Evolutionary conservation across 2,329 filamentous ascomycete genomes (phyloP).

Genomic region (Xylaria sp.): DNA sequence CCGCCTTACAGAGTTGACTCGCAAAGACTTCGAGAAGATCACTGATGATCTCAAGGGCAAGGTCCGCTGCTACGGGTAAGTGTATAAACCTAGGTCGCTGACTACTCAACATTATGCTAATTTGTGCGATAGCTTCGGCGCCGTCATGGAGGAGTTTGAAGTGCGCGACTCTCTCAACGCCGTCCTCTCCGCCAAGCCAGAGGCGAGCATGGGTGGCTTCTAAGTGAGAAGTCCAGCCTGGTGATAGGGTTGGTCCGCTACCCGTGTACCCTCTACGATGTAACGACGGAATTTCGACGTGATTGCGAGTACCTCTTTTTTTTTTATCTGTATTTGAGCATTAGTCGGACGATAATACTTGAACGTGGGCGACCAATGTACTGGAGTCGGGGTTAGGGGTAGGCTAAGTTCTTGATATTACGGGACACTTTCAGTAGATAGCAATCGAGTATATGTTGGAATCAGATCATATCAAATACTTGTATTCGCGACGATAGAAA

Average conservation of each 20-base stretch:
- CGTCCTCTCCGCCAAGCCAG: constrained; percentile 65
- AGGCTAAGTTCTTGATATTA: not conserved
- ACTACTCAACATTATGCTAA: constrained; percentile 24
- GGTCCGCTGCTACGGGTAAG: constrained; percentile 90
- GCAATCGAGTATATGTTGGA: not conserved
- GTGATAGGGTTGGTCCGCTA: constrained; percentile 6
- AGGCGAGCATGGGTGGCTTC: constrained; percentile 36
- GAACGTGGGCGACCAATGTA: constrained; percentile 4
- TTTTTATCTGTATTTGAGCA: not conserved
- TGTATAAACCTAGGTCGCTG: not conserved
- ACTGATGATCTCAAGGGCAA: constrained; percentile 78
- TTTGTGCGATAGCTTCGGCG: constrained; percentile 57
- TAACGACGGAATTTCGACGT: constrained; percentile 23
- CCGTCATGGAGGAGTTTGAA: constrained; percentile 71
- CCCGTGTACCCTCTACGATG: constrained; percentile 27
- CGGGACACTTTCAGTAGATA: not conserved
- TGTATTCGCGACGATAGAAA: too few species aligned
- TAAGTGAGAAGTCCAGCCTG: constrained; percentile 16
- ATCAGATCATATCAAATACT: too few species aligned
- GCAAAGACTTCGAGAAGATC: constrained; percentile 72
- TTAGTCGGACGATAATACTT: constrained; percentile 9
- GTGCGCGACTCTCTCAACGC: constrained; percentile 78
- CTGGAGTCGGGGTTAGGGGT: constrained; percentile 7
- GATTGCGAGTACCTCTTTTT: constrained; percentile 6
- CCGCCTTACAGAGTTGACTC: constrained; percentile 67